Percentiles rank a stretch among this genome's conserved stretches.
These are phyloP conservation scores for Rhodomyrtus tomentosa DNA, from an alignment of 345 rosid genomes.

Conservation along the genomic window DNA sequence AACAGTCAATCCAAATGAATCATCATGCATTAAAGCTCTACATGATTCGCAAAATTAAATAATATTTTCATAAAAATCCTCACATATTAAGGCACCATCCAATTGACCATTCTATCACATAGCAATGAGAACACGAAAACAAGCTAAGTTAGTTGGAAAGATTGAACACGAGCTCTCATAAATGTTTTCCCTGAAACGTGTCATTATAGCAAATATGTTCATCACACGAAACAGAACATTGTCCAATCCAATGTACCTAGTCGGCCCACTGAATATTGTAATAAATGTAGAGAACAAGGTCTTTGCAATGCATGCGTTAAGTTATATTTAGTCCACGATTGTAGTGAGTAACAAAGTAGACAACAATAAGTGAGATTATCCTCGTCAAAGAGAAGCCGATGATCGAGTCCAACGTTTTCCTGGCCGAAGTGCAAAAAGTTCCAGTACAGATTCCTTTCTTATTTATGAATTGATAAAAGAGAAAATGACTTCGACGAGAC, in stretches of 20 bases:
- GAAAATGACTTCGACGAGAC: background rate
- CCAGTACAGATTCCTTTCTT: background rate
- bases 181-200: background rate
- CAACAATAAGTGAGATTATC: background rate
- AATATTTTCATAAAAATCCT: background rate
- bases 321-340: background rate
- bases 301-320: background rate
- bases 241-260: background rate
- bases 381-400: background rate
- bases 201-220: background rate
- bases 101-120: background rate
- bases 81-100: background rate
- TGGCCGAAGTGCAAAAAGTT: background rate
- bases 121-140: background rate
- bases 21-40: background rate
- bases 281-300: background rate
- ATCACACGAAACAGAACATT: background rate
- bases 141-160: background rate
- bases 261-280: background rate
- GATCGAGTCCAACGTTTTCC: background rate
- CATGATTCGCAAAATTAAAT: background rate
- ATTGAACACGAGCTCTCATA: background rate
- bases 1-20: background rate
- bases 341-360: background rate
- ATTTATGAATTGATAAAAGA: background rate